Base-by-base conservation (phyloP, 805 yeast genomes). In the Zygosaccharomyces bisporus region DNA sequence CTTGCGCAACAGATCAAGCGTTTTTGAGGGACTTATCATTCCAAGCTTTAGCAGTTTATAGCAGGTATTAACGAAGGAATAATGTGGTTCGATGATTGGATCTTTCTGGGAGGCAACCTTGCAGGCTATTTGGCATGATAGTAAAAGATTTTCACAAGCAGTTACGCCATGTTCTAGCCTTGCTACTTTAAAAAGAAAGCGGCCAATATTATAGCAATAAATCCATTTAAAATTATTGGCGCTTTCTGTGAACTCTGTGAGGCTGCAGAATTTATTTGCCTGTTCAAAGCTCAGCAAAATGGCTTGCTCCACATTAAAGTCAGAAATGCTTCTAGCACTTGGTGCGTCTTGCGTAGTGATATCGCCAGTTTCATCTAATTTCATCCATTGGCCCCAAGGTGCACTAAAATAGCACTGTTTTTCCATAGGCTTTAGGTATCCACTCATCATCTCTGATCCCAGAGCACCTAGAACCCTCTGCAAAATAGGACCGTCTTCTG, bases 41-140 rank as follows among this genome's bases (percentile, higher is more conserved):
- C 63, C 74, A 0, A 27, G 16, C 29, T 66, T 68, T 7, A 73
- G 77, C 39, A 73, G 72, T 58, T 89, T 89, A 65, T 75, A 81
- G 4, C 77, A 56, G 25, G 75, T 48, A 0, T 86, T 73, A 33
- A 85, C 73, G 3, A 83, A 60, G 34, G 72, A 70, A 56, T 88
- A 89, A 57, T 84, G 89, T 0, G 96, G 91, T 55, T 90, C 96
- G 34, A 90, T 66, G 2, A 82, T 68, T 1, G 75, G 73, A 31
- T 84, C 93, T 39, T 70, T 69, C 3, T 63, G 53, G 2, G 74
- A 60, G 2, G 67, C 56, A 6, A 34, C 29, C 5, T 56, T 61
- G 6, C 56, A 50, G 0, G 82, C 77, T 3, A 72, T 43, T 0
- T 46, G 34, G 45, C 82, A 75, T 0, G 87, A 65, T n/a, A 61